Evolutionary conservation across 371 early-diverging fungal species (phyloP).

Genomic region (Entomophthora muscae): DNA sequence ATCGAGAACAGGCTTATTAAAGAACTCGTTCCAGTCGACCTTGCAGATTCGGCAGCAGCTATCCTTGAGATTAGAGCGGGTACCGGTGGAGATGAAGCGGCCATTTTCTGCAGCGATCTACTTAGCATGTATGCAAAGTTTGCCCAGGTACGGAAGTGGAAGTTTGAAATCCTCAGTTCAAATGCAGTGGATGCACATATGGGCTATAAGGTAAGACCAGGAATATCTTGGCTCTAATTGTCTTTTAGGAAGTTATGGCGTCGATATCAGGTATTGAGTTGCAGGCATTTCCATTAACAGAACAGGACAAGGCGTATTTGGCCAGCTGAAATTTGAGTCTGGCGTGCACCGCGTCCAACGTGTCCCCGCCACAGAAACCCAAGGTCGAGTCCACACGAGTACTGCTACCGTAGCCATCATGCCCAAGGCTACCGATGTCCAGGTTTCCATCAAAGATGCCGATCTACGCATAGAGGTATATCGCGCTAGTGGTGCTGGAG

Average conservation of each 20-base stretch:
- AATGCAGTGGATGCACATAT: constrained; percentile 25
- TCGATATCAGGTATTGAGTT: background rate
- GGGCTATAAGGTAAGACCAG: constrained; percentile 33
- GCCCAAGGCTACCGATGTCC: constrained; percentile 54
- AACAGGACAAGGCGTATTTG: constrained; percentile 51
- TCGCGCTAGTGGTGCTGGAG: constrained; percentile 66
- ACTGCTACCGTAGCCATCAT: constrained; percentile 71
- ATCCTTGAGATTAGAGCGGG: constrained; percentile 66
- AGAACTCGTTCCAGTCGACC: constrained; percentile 36
- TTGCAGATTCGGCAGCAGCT: constrained; percentile 48
- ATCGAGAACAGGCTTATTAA: constrained; percentile 26
- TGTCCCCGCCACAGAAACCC: constrained; percentile 63
- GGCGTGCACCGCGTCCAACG: constrained; percentile 75
- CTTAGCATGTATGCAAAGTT: constrained; percentile 59
- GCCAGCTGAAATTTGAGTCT: constrained; percentile 55
- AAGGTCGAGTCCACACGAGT: constrained; percentile 73
- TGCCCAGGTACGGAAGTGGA: constrained; percentile 43
- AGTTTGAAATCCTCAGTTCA: constrained; percentile 28
- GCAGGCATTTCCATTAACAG: constrained; percentile 12
- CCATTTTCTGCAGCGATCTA: constrained; percentile 55
- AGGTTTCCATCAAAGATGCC: constrained; percentile 40
- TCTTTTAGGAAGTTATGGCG: constrained; percentile 1
- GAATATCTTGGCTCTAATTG: constrained; percentile 5
- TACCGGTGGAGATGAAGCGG: constrained; percentile 73
- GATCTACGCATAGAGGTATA: constrained; percentile 63